Evolutionary conservation across 495 filamentous ascomycete genomes (phyloP), one percentile per base, ranked within the genome.

Genomic region (Xylaria flabelliformis): DNA sequence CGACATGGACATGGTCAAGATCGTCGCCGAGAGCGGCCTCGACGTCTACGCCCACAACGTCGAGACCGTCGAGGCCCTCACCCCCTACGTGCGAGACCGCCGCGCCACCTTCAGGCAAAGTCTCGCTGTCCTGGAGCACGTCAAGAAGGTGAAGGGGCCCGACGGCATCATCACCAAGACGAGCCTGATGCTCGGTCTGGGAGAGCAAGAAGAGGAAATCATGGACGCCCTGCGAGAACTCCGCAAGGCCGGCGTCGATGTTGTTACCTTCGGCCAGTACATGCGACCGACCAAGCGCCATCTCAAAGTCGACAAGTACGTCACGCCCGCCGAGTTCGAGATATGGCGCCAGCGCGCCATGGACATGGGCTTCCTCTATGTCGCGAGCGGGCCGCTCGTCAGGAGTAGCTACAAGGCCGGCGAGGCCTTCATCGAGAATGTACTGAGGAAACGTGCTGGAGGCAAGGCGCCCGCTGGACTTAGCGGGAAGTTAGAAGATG

Each of bases 261-360:
- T 99, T 15, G 94, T 99, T 48, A 99, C 96, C 0, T 98, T 99
- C 71, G 96, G 97, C 4, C 96, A 99, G 85, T 99, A 99, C 85
- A 99, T 99, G 96, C 92, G 94, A 4, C 96, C 96, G 13, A 99
- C 96, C 12, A 98, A 97, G 87, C 88, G 94, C 4, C 96, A 99
- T 82, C 95, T 99, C 91, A 90, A 95, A 77, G 96, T 99, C 17
- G 90, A 95, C 74, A 93, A 94, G 76, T 99, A 99, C 78, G 88
- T 98, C 44, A 95, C 94, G 0, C 96, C 96, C 1, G 92, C 92
- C 51, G 87, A 88, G 56, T 99, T 99, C 75, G 97, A 98, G 77
- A 82, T 91, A 68, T 98, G 97, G 97, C 88, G 92, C 59, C 86
- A 93, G 82, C 90, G 94, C 48, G 97, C 96, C 9, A 86, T 98